These are phyloP conservation scores for Colletotrichum noveboracense DNA, from an alignment of 2,329 filamentous ascomycete species.

Conservation along the genomic window DNA sequence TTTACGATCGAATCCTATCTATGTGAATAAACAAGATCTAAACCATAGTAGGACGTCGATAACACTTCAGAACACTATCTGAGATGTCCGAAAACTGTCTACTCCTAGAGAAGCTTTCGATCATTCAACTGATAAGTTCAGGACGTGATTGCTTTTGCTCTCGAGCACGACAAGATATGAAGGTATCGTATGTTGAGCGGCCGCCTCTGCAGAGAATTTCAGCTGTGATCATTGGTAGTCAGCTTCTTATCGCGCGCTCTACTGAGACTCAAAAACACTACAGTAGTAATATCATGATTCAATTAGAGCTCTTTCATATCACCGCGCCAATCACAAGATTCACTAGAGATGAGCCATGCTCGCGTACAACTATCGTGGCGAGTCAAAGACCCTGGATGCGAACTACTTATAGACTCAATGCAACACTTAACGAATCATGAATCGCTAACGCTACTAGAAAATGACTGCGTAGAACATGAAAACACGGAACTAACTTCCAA, in stretches of 20 bases:
- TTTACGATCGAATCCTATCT: not conserved
- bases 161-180: not conserved
- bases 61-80: not conserved
- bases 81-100: not conserved
- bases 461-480: not conserved
- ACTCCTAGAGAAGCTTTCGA: not conserved
- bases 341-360: not conserved
- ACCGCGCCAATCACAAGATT: not conserved
- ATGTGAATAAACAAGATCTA: not conserved
- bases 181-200: not conserved
- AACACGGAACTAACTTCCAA: not conserved
- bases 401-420: not conserved
- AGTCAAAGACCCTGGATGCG: not conserved
- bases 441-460: not conserved
- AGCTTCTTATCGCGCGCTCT: not conserved
- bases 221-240: not conserved
- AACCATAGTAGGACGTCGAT: not conserved
- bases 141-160: not conserved
- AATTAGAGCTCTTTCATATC: not conserved
- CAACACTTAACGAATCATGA: not conserved
- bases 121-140: not conserved
- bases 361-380: not conserved
- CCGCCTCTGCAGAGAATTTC: not conserved
- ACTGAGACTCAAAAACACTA: rapidly evolving
- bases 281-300: not conserved